These are phyloP conservation scores for Plasmopara halstedii DNA, from an alignment of 352 stramenopile species.

Conservation along the genomic window DNA sequence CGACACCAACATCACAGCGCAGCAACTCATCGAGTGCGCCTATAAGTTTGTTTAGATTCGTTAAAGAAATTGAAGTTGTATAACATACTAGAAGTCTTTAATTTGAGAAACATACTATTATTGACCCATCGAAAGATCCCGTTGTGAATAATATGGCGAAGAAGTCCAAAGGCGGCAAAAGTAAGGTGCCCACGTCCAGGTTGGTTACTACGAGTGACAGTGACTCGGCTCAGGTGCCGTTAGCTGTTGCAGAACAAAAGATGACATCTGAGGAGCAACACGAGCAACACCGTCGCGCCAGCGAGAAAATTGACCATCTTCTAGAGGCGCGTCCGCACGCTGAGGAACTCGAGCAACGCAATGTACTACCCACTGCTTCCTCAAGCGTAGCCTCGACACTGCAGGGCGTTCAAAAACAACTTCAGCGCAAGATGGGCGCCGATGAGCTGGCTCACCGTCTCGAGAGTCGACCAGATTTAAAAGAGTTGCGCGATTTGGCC, in stretches of 20 bases:
- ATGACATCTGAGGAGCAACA: conserved; percentile 28
- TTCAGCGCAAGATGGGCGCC: conserved; percentile 67
- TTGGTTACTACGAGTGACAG: conserved; percentile 17
- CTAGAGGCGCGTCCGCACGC: conserved; percentile 48
- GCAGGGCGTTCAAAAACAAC: conserved; percentile 64
- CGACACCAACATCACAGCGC: conserved; percentile 61
- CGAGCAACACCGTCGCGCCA: conserved; percentile 20
- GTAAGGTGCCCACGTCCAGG: conserved; percentile 16
- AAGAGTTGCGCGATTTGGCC: conserved; percentile 62
- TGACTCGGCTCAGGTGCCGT: conserved; percentile 27
- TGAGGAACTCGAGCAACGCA: conserved; percentile 44
- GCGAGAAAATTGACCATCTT: conserved; percentile 65
- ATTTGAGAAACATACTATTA: conserved; percentile 1
- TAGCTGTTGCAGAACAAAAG: conserved; percentile 13
- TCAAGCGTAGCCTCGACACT: conserved; percentile 45
- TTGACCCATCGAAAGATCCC: neutral
- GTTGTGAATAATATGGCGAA: too few species aligned
- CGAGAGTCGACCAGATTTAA: conserved; percentile 59
- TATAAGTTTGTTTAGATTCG: conserved; percentile 64
- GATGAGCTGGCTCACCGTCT: conserved; percentile 64
- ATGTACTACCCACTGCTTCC: conserved; percentile 38
- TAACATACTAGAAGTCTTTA: conserved; percentile 5
- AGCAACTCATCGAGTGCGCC: conserved; percentile 76
- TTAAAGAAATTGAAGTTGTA: conserved; percentile 14
- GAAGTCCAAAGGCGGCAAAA: conserved; percentile 51